Conservation (phyloP, 768 basidiomycete genomes). For the Brasilioporus rufonigricans region DNA sequence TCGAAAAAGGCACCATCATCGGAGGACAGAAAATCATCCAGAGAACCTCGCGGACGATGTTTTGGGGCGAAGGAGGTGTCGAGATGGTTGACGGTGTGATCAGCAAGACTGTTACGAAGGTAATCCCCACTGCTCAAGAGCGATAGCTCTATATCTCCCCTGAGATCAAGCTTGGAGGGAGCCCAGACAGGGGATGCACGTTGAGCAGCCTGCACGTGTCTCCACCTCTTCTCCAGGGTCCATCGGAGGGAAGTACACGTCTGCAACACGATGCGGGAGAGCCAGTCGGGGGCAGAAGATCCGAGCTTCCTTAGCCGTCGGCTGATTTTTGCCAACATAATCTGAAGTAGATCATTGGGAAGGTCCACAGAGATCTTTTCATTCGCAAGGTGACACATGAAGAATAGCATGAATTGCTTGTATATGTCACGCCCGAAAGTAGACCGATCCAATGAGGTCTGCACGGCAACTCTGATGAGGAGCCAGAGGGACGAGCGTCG, state of each 20-base stretch:
- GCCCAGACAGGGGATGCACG: constrained; percentile 30
- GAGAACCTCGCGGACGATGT: constrained; percentile 7
- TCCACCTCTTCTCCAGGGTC: constrained; percentile 36
- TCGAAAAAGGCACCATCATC: constrained; percentile 16
- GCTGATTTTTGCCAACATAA: constrained; percentile 28
- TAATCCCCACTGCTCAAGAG: constrained; percentile 30
- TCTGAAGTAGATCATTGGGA: constrained; percentile 28
- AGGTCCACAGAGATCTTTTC: constrained; percentile 13
- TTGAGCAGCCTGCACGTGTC: constrained; percentile 28
- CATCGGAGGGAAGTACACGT: constrained; percentile 28
- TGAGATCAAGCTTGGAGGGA: constrained; percentile 28
- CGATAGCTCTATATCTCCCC: constrained; percentile 33
- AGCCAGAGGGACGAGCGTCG: constrained; percentile 39
- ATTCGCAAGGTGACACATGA: constrained; percentile 32
- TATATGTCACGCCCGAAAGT: constrained; percentile 30
- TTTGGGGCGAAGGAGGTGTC: neutral
- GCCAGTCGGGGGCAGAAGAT: constrained; percentile 24
- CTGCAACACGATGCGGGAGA: constrained; percentile 38
- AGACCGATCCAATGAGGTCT: constrained; percentile 27
- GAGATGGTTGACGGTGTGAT: no score
- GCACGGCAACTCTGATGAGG: constrained; percentile 31
- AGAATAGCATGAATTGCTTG: constrained; percentile 48
- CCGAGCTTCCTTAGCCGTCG: constrained; percentile 29
- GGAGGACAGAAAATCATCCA: constrained; percentile 17
- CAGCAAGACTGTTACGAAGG: constrained; percentile 16